These are phyloP conservation scores for Geosmithia putterillii DNA, from an alignment of 2,329 filamentous ascomycete species.

Conservation along the genomic window DNA sequence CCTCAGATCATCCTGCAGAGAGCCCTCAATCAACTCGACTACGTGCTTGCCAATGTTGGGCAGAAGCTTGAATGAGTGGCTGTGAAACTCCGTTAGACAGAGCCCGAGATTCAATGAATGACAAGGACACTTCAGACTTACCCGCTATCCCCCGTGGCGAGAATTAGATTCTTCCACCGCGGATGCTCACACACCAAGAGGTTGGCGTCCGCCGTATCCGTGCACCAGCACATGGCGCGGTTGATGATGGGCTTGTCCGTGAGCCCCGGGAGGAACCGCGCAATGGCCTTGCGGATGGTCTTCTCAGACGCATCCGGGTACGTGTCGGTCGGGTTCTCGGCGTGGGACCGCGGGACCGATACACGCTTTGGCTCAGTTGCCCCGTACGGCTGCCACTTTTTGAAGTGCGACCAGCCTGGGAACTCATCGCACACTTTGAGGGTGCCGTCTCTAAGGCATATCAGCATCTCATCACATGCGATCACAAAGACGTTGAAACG, in stretches of 20 bases:
- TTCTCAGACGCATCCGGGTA: slow-evolving; percentile 19
- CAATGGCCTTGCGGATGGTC: slow-evolving; percentile 14
- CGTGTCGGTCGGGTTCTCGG: slow-evolving; percentile 21
- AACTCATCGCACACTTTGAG: slow-evolving; percentile 25
- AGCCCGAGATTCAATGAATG: background rate
- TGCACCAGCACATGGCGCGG: slow-evolving; percentile 20
- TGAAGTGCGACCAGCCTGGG: slow-evolving; percentile 23
- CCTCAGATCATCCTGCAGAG: slow-evolving; percentile 21
- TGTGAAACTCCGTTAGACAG: too few relatives aligned
- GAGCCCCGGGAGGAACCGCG: slow-evolving; percentile 16
- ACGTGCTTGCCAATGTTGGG: slow-evolving; percentile 33
- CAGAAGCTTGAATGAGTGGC: slow-evolving; percentile 31
- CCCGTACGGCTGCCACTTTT: slow-evolving; percentile 19
- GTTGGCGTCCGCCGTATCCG: slow-evolving; percentile 18
- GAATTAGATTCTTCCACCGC: slow-evolving; percentile 28
- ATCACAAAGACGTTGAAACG: too few relatives aligned
- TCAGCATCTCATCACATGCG: too few relatives aligned
- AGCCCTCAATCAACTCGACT: slow-evolving; percentile 28
- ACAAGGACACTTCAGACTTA: slow-evolving; percentile 9
- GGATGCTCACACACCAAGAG: slow-evolving; percentile 22
- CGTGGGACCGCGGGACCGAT: slow-evolving; percentile 21
- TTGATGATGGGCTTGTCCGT: slow-evolving; percentile 15
- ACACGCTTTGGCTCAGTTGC: slow-evolving; percentile 12
- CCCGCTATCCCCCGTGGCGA: slow-evolving; percentile 34
- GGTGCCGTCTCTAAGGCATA: slow-evolving; percentile 13